Evolutionary conservation across 805 yeast species (phyloP), one percentile per base, ranked within the genome.

Genomic region (Candida boleticola): DNA sequence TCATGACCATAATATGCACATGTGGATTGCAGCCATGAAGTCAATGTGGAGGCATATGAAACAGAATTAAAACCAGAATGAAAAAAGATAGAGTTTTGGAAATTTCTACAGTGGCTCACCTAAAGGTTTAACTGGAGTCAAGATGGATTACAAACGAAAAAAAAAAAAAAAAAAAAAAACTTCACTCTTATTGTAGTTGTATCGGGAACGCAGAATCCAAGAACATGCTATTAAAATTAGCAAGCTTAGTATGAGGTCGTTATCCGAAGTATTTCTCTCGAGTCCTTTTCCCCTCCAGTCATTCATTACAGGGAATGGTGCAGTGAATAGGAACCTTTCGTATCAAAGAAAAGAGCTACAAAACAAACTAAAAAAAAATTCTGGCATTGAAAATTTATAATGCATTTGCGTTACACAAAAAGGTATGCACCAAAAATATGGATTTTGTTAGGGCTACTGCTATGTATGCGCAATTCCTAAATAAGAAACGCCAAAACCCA

Each of bases 261-360:
- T 42, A 34, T 53, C 54, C 62, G 60, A 46, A 29, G 23, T n/a
- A 37, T 60, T 49, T 29, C 32, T 61, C 65, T 60, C 47, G 66
- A 58, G 50, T 53, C 63, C 68, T 60, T 63, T 63, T 63, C 68
- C 68, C 68, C 68, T 63, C 68, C 68, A 61, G 40, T 61, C 66
- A 58, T 48, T 54, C 66, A 61, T 55, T 49, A 43, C 46, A 40
- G 32, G 41, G 54, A 53, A 60, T 54, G 66, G 68, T 61, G 68
- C 68, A 63, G 68, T 63, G 68, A 63, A 63, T 63, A 60, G 68
- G 63, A 60, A 50, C 63, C 68, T 45, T 57, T 55, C 62, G 66
- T 60, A 61, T 60, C 65, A 58, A 58, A 54, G 65, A 60, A 53
- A 46, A 52, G 51, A 52, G 45, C 36, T 43, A 19, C 41, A 43